phyloP scores from a whole-genome alignment of 2,329 filamentous ascomycete genomes.

The Stemphylium lycopersici region DNA sequence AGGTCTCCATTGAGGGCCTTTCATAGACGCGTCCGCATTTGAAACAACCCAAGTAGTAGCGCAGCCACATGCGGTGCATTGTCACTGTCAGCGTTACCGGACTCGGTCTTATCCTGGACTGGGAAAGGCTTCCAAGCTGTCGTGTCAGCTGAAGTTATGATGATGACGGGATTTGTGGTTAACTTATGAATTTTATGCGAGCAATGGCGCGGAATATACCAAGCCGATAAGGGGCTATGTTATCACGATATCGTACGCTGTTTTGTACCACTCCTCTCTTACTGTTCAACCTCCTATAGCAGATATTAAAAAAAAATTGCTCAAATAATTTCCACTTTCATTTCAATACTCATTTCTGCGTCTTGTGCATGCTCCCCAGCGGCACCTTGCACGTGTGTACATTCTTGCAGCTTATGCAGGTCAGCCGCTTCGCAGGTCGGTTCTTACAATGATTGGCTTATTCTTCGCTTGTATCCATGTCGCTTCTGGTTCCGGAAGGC shows the following conservation, averaged over 20 bases:
- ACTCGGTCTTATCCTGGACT: background rate
- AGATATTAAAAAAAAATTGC: slow-evolving; percentile 15
- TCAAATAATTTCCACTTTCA: slow-evolving; percentile 8
- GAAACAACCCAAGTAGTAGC: background rate
- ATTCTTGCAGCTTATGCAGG: background rate
- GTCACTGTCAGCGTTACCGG: background rate
- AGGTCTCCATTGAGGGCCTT: slow-evolving; percentile 33
- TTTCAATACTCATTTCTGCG: background rate
- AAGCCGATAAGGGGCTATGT: slow-evolving; percentile 19
- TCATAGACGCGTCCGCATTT: background rate
- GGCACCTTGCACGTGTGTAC: background rate
- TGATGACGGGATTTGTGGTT: slow-evolving; percentile 10
- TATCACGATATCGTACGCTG: slow-evolving; percentile 26
- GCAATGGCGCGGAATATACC: slow-evolving; percentile 16
- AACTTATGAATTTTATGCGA: slow-evolving; percentile 16
- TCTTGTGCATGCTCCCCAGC: no score
- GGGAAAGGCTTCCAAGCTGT: background rate
- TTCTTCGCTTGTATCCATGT: background rate
- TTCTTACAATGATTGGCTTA: background rate
- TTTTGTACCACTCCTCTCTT: slow-evolving; percentile 17
- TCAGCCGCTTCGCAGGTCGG: background rate
- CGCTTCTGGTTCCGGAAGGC: background rate
- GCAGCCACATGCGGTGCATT: background rate
- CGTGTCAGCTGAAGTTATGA: slow-evolving; percentile 5
- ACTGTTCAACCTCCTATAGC: slow-evolving; percentile 11